Evolutionary conservation across 345 rosid genomes (phyloP), one percentile per base, ranked within the genome.

Genomic region (Gossypium mustelinum): DNA sequence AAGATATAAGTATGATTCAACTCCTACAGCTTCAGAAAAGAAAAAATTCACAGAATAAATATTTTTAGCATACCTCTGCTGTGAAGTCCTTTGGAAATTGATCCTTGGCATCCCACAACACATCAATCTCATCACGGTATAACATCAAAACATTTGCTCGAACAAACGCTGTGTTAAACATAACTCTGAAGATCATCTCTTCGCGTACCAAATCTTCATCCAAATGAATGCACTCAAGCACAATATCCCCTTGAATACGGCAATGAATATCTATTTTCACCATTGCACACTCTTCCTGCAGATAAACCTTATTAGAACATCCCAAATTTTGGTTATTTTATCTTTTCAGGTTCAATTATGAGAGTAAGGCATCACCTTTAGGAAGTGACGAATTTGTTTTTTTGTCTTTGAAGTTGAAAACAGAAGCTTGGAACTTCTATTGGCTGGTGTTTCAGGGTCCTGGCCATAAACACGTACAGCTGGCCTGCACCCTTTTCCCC

Each of bases 91-190:
- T 90, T 0, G 94, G 81, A 74, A 88, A 82, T 74, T 76, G 92
- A 73, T 93, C 97, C 88, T 85, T 93, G 75, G 88, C 85, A 82
- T 93, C 97, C 98, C 99, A 95, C 75, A 88, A 77, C 34, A 84
- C 83, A 82, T 95, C 99, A 75, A 90, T 83, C 45, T 93, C 98
- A 58, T 95, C 98, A 3, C 99, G 92, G 76, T 74, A 79, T 20
- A 91, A 85, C 75, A 85, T 86, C 83, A 95, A 81, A 41, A 85
- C 90, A 70, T 90, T 90, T 82, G 89, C 86, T 70, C 93, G 86
- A 58, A 95, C 90, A 88, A 93, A 95, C 12, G 97, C 92, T 2
- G 99, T 93, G 84, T 95, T 96, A 81, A 93, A 95, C 93, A 90
- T 87, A 57, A 91, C 75, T 84, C 99, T 89, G 80, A 95, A 89